phyloP scores from a whole-genome alignment of 306 rosid genomes.

The Pyrus betulifolia region DNA sequence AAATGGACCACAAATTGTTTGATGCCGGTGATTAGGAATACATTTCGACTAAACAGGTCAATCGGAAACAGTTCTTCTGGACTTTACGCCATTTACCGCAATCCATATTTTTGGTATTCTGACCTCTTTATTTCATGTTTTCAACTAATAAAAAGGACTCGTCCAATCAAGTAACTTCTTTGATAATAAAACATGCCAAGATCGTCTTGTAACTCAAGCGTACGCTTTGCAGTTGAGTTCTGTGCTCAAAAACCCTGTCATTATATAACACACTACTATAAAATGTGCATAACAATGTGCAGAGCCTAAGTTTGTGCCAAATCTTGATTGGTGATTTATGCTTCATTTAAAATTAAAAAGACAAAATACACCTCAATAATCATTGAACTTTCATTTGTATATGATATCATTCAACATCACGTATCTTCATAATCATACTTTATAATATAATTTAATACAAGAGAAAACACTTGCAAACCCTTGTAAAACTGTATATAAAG shows the following conservation, averaged over 20 bases:
- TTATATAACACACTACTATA: neutral
- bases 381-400: neutral
- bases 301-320: neutral
- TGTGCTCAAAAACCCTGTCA: neutral
- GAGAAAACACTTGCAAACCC: too few species aligned
- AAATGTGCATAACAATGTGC: neutral
- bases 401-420: neutral
- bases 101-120: neutral
- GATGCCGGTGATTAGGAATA: neutral
- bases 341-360: too few species aligned
- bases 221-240: neutral
- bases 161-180: neutral
- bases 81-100: neutral
- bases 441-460: neutral
- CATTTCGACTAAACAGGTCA: neutral
- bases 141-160: neutral
- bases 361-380: neutral
- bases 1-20: neutral
- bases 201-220: too few species aligned
- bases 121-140: neutral
- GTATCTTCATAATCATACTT: neutral
- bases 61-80: neutral
- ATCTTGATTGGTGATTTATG: neutral
- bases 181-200: neutral
- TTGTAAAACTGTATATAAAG: neutral